phyloP scores from a whole-genome alignment of 495 filamentous ascomycete genomes.

The Xylaria grammica region DNA sequence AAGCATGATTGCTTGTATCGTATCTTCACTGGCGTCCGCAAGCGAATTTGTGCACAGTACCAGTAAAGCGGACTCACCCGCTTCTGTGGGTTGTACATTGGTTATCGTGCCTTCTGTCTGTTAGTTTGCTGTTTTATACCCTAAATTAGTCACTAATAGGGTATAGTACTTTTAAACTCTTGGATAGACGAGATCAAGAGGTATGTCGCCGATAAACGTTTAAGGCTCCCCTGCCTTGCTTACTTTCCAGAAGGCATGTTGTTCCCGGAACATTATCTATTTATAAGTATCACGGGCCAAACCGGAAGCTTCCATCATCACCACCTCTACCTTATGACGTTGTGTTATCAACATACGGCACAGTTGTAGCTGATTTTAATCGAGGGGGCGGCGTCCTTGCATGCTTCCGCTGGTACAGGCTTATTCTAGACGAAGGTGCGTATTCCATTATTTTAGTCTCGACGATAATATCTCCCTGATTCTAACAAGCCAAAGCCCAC shows the following conservation, averaged over 20 bases:
- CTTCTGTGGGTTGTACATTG: not conserved
- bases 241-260: conserved; percentile 9
- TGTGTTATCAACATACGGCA: conserved; percentile 43
- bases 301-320: conserved; percentile 12
- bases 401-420: conserved; percentile 5
- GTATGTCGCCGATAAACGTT: not conserved
- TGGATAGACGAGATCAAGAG: conserved; percentile 5
- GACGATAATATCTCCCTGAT: not conserved
- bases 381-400: conserved; percentile 35
- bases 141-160: not conserved
- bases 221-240: not conserved
- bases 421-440: conserved; percentile 8
- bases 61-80: not conserved
- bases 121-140: not conserved
- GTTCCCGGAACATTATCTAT: conserved; percentile 24
- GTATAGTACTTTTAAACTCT: not conserved
- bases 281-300: conserved; percentile 37
- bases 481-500: conserved; percentile 36
- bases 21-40: conserved; percentile 23
- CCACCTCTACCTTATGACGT: conserved; percentile 34
- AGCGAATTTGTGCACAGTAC: conserved; percentile 22
- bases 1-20: conserved; percentile 31
- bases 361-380: conserved; percentile 33
- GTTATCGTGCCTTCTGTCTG: conserved; percentile 2
- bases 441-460: not conserved